A percentile compares a stretch with the other conserved stretches of the same genome.
These are phyloP conservation scores for Dryas integrifolia DNA, from an alignment of 331 rosid genomes.

Conservation along the genomic window DNA sequence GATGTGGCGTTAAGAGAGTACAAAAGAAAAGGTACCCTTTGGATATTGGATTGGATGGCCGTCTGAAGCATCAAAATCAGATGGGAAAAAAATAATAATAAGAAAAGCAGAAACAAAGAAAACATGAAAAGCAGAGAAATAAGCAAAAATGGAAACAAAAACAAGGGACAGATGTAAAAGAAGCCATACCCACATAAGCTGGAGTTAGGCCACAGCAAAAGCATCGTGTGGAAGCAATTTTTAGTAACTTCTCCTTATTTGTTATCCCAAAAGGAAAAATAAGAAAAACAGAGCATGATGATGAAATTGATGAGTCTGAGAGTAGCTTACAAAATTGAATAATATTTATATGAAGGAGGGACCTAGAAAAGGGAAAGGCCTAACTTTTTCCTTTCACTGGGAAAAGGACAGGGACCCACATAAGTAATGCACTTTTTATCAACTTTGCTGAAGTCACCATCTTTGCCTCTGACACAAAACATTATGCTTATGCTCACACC, in stretches of 20 bases:
- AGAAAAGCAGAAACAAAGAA: not conserved
- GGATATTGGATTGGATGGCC: slow-evolving; percentile 17
- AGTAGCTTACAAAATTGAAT: slow-evolving; percentile 1
- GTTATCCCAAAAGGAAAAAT: not conserved
- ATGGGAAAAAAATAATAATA: not conserved
- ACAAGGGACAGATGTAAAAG: not conserved
- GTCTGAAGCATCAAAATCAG: slow-evolving; percentile 9
- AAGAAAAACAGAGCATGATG: not conserved
- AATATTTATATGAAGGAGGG: slow-evolving; percentile 15
- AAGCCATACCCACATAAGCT: not conserved
- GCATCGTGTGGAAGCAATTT: not conserved
- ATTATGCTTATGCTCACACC: slow-evolving; percentile 31
- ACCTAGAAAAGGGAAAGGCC: slow-evolving; percentile 29
- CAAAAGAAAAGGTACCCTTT: not conserved
- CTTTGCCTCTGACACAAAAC: slow-evolving; percentile 22
- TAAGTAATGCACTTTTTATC: slow-evolving; percentile 37
- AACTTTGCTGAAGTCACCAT: slow-evolving; percentile 38
- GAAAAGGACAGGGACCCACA: slow-evolving; percentile 70
- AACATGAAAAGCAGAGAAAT: not conserved
- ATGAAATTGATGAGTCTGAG: not conserved
- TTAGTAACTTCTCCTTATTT: not conserved
- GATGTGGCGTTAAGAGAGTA: not conserved
- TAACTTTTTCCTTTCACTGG: slow-evolving; percentile 47
- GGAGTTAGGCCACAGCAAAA: not conserved
- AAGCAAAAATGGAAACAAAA: not conserved